phyloP scores from a whole-genome alignment of 169 alveolate genomes.

The Plasmodium chabaudi region DNA sequence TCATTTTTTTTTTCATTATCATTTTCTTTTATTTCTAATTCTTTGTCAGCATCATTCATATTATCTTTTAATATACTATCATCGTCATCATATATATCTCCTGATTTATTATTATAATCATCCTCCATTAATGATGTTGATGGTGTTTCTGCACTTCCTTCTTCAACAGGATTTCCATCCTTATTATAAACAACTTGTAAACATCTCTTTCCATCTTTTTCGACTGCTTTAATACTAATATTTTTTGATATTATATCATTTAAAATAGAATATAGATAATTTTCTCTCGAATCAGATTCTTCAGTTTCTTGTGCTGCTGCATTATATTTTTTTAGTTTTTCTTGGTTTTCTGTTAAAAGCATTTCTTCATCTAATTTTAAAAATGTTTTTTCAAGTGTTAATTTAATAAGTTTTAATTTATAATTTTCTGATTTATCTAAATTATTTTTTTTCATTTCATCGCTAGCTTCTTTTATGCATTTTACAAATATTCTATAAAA shows the following conservation, averaged over 20 bases:
- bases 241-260: slow-evolving; percentile 81
- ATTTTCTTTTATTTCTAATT: slow-evolving; percentile 7
- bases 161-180: slow-evolving; percentile 75
- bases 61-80: slow-evolving; percentile 17
- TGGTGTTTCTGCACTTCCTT: slow-evolving; percentile 23
- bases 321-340: slow-evolving; percentile 71
- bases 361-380: slow-evolving; percentile 84
- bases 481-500: slow-evolving; percentile 82
- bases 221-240: slow-evolving; percentile 78
- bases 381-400: slow-evolving; percentile 79
- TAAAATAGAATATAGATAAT: slow-evolving; percentile 78
- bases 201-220: slow-evolving; percentile 81
- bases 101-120: slow-evolving; percentile 38
- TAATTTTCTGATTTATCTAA: slow-evolving; percentile 46
- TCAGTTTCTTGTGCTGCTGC: slow-evolving; percentile 80
- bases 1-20: slow-evolving; percentile 45
- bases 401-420: slow-evolving; percentile 66
- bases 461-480: slow-evolving; percentile 72
- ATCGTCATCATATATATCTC: neutral
- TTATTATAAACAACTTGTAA: slow-evolving; percentile 81
- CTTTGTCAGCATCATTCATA: neutral
- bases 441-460: slow-evolving; percentile 51
- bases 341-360: slow-evolving; percentile 73
- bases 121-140: slow-evolving; percentile 3
- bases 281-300: slow-evolving; percentile 78